Conservation (phyloP, 2,329 filamentous ascomycete genomes). For the Phialocephala subalpina region DNA sequence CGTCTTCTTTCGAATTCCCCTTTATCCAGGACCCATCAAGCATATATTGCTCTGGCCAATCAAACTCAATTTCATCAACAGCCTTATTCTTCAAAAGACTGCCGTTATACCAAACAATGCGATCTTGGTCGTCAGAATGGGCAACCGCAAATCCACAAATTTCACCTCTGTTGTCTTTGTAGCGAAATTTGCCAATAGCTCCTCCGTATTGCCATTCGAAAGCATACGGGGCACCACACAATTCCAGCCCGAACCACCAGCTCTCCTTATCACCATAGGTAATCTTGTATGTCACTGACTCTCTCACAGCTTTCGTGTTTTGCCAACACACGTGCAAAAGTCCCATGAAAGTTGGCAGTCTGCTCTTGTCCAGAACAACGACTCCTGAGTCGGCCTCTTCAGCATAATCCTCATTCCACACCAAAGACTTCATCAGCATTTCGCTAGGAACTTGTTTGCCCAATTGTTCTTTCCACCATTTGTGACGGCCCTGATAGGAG, state of each 20-base stretch:
- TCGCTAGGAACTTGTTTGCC: slow-evolving; percentile 42
- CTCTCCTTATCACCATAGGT: slow-evolving; percentile 56
- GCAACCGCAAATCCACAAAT: slow-evolving; percentile 44
- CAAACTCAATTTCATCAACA: slow-evolving; percentile 42
- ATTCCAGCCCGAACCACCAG: slow-evolving; percentile 55
- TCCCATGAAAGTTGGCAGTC: slow-evolving; percentile 47
- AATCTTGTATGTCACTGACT: slow-evolving; percentile 50
- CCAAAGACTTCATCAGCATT: slow-evolving; percentile 15
- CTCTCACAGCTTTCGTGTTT: slow-evolving; percentile 50
- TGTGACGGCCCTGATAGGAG: slow-evolving; percentile 45
- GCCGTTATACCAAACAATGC: slow-evolving; percentile 53
- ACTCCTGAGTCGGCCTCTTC: slow-evolving; percentile 23
- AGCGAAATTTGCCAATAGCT: slow-evolving; percentile 47
- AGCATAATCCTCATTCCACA: slow-evolving; percentile 11
- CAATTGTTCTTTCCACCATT: slow-evolving; percentile 50
- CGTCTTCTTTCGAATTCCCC: slow-evolving; percentile 43
- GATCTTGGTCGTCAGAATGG: slow-evolving; percentile 49
- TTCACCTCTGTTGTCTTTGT: neutral
- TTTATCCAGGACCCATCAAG: slow-evolving; percentile 49
- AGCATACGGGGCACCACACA: slow-evolving; percentile 47
- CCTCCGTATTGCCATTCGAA: slow-evolving; percentile 53
- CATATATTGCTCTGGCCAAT: slow-evolving; percentile 45
- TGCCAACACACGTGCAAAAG: slow-evolving; percentile 55
- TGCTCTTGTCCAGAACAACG: slow-evolving; percentile 49
- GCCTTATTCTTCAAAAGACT: slow-evolving; percentile 49